Evolutionary conservation across 2,329 filamentous ascomycete species (phyloP), one percentile per base, ranked within the genome.

Genomic region (Aschersonia sp.): DNA sequence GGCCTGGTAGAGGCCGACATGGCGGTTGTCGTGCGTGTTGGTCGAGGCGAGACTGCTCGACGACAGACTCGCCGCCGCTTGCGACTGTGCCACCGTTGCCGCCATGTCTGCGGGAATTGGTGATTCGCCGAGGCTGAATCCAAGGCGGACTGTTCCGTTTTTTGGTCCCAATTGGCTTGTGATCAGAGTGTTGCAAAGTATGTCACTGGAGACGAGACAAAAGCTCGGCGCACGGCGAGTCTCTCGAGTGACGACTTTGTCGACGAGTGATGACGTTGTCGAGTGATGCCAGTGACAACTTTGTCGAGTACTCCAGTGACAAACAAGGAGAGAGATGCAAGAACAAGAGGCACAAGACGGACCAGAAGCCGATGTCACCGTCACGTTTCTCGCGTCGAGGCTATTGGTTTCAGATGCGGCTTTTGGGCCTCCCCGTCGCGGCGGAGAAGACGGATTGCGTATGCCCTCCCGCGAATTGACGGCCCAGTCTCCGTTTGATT

Each of bases 41-140:
- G 51, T 42, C 40, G 52, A 47, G 38, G 54, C 45, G 46, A 52
- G 51, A 48, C 46, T 30, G 29, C 40, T 50, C 30, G 54, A 49
- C 10, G 49, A 40, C 28, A 51, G 40, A n/a, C 41, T 52, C 43
- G 46, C 49, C 44, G 50, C 52, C 42, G 58, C 52, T 50, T 62
- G 61, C 48, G 58, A 58, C 35, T 60, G 59, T 44, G 58, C 60
- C 50, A 62, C 60, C 20, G 59, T 62, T 48, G 59, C 60, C 35
- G 60, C 59, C 59, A 62, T 62, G 31, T 46, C 10, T 20, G 9
- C 5, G 30, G 30, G n/a, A 43, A 38, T 38, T 38, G 32, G 32
- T 38, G 12, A 38, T 9, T 3, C 32, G 32, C 4, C 3, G 32
- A 12, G 7, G 32, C 32, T 38, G 32, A 12, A 20, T 20, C 20